Base-by-base conservation (phyloP, 768 basidiomycete species). In the Leccinum longicurvipes region DNA sequence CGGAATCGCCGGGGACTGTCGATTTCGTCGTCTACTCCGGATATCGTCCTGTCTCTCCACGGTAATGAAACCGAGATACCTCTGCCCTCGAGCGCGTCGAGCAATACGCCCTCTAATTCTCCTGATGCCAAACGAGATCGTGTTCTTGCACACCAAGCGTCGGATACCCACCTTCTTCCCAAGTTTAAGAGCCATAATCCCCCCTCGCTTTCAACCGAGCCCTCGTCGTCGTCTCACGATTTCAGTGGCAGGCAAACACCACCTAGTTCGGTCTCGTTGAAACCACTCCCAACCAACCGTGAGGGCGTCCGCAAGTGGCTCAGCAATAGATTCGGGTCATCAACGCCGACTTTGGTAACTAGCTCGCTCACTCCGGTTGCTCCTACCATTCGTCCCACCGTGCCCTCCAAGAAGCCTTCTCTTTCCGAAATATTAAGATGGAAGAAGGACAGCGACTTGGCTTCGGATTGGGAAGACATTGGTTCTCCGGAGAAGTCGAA, bases 241-340 rank as follows among this genome's bases (percentile, higher is more conserved):
- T 72, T 82, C 63, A 72, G 73, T 50, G 56, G 73, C 24, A 66
- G 59, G 27, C 67, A 67, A 32, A 61, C 72, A 51, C 72, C 76
- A 8, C 63, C 76, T 23, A 64, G 61, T 44, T 71, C 60, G 70
- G 74, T 58, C 71, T 72, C 60, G 63, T 71, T 57, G 70, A 73
- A 64, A 66, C 71, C 36, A 78, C 74, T 92, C 47, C 90, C 90
- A 1, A 89, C 82, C 69, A 89, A 82, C 19, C 77, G 88, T 19
- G 85, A 89, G 51, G 89, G 85, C 23, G 90, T 91, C 24, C 86
- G 84, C 69, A 89, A 87, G 63, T 92, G 90, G 90, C 69, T 91
- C 44, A 86, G 76, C 60, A 82, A 69, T 46, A 84, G 83, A 68
- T 81, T 82, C 55, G 72, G 79, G 7, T 73, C 80, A 2, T 76